Conservation (phyloP, 768 basidiomycete species). For the Termitomyces sp. region DNA sequence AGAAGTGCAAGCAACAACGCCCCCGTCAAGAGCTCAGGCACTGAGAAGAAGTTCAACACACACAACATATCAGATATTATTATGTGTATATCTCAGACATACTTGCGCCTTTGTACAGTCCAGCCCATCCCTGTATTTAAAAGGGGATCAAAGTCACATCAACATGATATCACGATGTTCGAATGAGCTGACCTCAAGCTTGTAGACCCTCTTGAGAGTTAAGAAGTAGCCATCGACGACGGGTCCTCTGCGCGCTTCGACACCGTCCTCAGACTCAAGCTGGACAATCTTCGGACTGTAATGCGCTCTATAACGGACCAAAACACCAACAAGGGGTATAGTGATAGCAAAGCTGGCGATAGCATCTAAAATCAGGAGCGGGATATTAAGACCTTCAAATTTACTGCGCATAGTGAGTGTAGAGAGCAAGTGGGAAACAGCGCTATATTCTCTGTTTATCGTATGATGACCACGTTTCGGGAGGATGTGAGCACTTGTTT, state of each 20-base stretch:
- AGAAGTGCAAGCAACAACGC: neutral
- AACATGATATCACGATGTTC: slow-evolving; percentile 8
- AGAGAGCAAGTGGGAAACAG: neutral
- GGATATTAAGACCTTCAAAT: neutral
- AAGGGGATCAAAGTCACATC: neutral
- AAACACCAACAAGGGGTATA: slow-evolving; percentile 55
- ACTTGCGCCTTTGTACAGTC: slow-evolving; percentile 76
- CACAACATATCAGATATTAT: neutral
- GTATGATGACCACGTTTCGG: neutral
- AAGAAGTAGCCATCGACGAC: slow-evolving; percentile 63
- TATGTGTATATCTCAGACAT: slow-evolving; percentile 9
- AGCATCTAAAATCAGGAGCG: neutral
- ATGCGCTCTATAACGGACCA: slow-evolving; percentile 74
- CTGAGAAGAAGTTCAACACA: neutral
- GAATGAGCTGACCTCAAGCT: slow-evolving; percentile 49
- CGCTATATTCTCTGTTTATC: neutral
- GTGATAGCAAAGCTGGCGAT: slow-evolving; percentile 42
- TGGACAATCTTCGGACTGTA: slow-evolving; percentile 80
- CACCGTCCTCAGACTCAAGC: slow-evolving; percentile 59
- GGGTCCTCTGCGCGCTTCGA: slow-evolving; percentile 52
- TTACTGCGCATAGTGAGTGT: neutral
- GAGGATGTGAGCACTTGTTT: no score
- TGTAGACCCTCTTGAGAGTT: slow-evolving; percentile 65
- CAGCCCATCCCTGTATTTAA: slow-evolving; percentile 45
- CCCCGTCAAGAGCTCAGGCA: slow-evolving; percentile 1